Conservation (phyloP, 2,329 filamentous ascomycete species). For the Epichloe scottii region DNA sequence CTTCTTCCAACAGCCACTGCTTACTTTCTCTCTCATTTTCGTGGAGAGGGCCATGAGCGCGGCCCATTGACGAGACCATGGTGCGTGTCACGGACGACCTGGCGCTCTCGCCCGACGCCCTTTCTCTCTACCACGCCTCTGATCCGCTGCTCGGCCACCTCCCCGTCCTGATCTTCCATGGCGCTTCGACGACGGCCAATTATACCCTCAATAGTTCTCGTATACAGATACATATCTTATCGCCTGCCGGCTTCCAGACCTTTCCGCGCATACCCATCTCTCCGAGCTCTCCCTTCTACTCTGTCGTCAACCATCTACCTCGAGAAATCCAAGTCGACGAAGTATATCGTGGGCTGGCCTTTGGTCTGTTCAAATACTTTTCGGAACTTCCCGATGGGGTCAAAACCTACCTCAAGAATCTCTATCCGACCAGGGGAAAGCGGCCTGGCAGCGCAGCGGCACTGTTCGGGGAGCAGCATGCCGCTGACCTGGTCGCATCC, state of each 20-base stretch:
- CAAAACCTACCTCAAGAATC: constrained; percentile 55
- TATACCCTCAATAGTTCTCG: constrained; percentile 79
- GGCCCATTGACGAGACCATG: constrained; percentile 44
- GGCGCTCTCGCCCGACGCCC: constrained; percentile 65
- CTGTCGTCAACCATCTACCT: constrained; percentile 78
- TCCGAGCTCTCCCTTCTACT: constrained; percentile 82
- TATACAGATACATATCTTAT: constrained; percentile 88
- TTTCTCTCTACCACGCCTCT: constrained; percentile 79
- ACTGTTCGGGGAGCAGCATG: constrained; percentile 84
- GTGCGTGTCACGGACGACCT: constrained; percentile 70
- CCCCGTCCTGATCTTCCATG: constrained; percentile 82
- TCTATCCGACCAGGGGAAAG: constrained; percentile 41
- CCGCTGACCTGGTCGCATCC: constrained; percentile 73
- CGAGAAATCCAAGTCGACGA: constrained; percentile 94
- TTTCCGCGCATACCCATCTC: constrained; percentile 88
- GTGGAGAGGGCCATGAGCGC: constrained; percentile 10
- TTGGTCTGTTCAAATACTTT: constrained; percentile 91
- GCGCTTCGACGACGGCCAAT: constrained; percentile 79
- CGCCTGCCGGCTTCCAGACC: constrained; percentile 75
- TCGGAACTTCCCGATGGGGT: constrained; percentile 67
- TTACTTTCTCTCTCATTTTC: not conserved
- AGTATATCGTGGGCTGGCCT: constrained; percentile 78
- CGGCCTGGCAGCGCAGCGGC: constrained; percentile 51
- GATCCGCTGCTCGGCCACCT: constrained; percentile 74
- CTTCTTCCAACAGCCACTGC: not conserved